These are phyloP conservation scores for Conticribra weissflogii DNA, from an alignment of 108 stramenopile species.

Conservation along the genomic window DNA sequence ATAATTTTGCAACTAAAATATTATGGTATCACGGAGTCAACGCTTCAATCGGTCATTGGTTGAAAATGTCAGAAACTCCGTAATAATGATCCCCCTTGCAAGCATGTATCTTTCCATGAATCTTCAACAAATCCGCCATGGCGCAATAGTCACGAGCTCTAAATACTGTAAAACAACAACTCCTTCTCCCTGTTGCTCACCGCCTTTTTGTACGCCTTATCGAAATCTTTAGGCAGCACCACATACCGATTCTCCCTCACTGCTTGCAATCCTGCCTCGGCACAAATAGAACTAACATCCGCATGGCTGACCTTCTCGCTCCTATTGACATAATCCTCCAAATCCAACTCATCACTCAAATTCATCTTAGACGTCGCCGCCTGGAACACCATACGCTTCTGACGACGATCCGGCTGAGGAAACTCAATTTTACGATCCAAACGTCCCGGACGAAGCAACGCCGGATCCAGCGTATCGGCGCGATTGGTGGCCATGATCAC, in stretches of 20 bases:
- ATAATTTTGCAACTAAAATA: too few species aligned
- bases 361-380: constrained; percentile 99
- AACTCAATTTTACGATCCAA: constrained; percentile 99
- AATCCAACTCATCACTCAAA: constrained; percentile 94
- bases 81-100: too few species aligned
- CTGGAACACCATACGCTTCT: constrained; percentile 99
- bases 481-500: constrained; percentile 99
- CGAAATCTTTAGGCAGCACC: constrained; percentile 97
- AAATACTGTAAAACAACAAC: constrained; percentile 94
- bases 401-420: constrained; percentile 97
- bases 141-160: too few species aligned
- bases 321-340: constrained; percentile 99
- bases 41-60: too few species aligned
- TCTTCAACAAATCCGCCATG: too few species aligned
- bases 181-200: constrained; percentile 98
- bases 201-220: constrained; percentile 98
- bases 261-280: constrained; percentile 98
- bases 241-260: constrained; percentile 99
- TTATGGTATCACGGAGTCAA: too few species aligned
- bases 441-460: constrained; percentile 96
- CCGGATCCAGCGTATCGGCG: constrained; percentile 98
- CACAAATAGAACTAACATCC: constrained; percentile 95
- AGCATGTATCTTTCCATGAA: too few species aligned
- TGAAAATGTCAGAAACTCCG: too few species aligned
- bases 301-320: constrained; percentile 97